Conservation (phyloP, 1,284 basidiomycete genomes). For the Sanghuangporus weigelae region DNA sequence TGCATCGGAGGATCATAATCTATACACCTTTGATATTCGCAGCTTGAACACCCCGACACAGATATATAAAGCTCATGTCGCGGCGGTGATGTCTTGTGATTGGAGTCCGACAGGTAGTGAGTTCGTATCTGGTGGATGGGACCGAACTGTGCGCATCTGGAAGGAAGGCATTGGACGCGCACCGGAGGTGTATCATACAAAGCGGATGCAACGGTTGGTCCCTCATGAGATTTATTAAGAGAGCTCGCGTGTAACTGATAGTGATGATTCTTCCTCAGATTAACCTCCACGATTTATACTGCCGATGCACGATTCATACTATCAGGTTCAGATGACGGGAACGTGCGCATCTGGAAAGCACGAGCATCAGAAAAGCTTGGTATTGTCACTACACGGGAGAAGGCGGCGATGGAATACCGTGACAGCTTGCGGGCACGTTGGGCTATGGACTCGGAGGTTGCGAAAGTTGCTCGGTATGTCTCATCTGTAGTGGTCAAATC, state of each 20-base stretch:
- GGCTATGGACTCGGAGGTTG: slow-evolving; percentile 80
- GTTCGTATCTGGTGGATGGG: slow-evolving; percentile 95
- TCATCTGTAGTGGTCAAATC: not conserved
- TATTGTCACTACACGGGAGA: slow-evolving; percentile 86
- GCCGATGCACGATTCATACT: slow-evolving; percentile 91
- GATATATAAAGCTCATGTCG: slow-evolving; percentile 97
- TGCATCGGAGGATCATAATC: slow-evolving; percentile 96
- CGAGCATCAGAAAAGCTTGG: slow-evolving; percentile 92
- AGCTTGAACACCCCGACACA: slow-evolving; percentile 81
- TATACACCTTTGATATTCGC: slow-evolving; percentile 97
- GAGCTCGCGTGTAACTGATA: not conserved
- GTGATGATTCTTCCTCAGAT: slow-evolving; percentile 33
- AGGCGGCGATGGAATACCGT: slow-evolving; percentile 90
- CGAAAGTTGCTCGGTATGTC: slow-evolving; percentile 73
- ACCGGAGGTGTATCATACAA: slow-evolving; percentile 95
- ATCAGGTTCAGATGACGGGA: slow-evolving; percentile 95
- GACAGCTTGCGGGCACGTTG: slow-evolving; percentile 87
- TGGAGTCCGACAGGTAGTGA: slow-evolving; percentile 96
- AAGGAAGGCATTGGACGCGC: slow-evolving; percentile 79
- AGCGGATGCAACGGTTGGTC: slow-evolving; percentile 92
- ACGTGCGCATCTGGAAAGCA: slow-evolving; percentile 95
- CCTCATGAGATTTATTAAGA: too few species aligned
- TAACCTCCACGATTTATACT: slow-evolving; percentile 75
- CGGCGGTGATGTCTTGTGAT: slow-evolving; percentile 90
- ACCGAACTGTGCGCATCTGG: slow-evolving; percentile 94